Evolutionary conservation across 2,329 filamentous ascomycete species (phyloP).

Genomic region (Alternaria gaisen): DNA sequence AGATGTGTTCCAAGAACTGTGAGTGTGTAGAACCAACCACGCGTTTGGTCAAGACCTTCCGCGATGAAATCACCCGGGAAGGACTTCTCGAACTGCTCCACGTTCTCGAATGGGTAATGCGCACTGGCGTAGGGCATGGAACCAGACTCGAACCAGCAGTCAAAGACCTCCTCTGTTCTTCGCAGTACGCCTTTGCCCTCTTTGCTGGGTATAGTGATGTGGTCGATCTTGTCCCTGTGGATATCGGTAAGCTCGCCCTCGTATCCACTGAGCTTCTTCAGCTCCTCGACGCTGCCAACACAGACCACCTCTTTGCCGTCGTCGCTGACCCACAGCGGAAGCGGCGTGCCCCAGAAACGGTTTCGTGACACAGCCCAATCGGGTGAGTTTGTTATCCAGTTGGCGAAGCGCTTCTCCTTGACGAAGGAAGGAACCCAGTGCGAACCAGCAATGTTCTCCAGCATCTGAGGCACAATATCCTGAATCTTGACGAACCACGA

Average conservation of each 20-base stretch:
- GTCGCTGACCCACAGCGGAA: slow-evolving; percentile 91
- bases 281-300: slow-evolving; percentile 82
- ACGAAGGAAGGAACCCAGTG: slow-evolving; percentile 93
- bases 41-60: slow-evolving; percentile 90
- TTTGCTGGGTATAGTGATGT: slow-evolving; percentile 92
- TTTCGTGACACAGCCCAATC: slow-evolving; percentile 97
- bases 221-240: slow-evolving; percentile 90
- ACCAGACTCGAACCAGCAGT: slow-evolving; percentile 97
- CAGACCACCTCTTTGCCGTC: slow-evolving; percentile 88
- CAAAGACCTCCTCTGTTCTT: slow-evolving; percentile 88
- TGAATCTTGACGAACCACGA: slow-evolving; percentile 95
- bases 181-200: slow-evolving; percentile 83
- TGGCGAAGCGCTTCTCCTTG: slow-evolving; percentile 89
- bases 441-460: slow-evolving; percentile 87
- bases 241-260: slow-evolving; percentile 83
- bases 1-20: slow-evolving; percentile 88
- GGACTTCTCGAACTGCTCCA: slow-evolving; percentile 77
- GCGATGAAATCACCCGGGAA: slow-evolving; percentile 96
- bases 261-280: slow-evolving; percentile 87
- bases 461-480: slow-evolving; percentile 83
- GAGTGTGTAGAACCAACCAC: slow-evolving; percentile 96
- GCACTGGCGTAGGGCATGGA: slow-evolving; percentile 93
- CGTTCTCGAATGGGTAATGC: slow-evolving; percentile 92
- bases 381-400: slow-evolving; percentile 88
- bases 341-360: slow-evolving; percentile 93